phyloP scores from a whole-genome alignment of 2,329 filamentous ascomycete species.

The Sporothrix brasiliensis region DNA sequence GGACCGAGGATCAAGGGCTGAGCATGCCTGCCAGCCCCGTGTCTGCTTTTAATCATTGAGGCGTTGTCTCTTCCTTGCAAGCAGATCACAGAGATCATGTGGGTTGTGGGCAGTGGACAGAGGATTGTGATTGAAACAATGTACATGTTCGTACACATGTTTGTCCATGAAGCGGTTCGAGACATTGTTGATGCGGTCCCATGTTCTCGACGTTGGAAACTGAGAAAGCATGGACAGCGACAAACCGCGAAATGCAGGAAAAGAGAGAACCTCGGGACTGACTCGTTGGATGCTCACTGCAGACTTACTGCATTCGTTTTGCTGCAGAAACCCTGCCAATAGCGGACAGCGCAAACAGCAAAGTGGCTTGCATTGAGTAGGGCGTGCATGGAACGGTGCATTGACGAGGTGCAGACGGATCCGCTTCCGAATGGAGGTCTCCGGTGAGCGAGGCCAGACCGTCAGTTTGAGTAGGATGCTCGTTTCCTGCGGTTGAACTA shows the following conservation, averaged over 20 bases:
- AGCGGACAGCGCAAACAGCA: neutral
- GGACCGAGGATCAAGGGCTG: neutral
- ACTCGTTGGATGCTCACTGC: constrained; percentile 9
- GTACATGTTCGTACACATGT: constrained; percentile 25
- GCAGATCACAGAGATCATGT: neutral
- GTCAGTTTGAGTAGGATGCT: neutral
- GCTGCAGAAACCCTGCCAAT: neutral
- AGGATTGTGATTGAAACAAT: constrained; percentile 5
- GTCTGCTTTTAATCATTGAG: neutral
- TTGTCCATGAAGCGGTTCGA: constrained; percentile 3
- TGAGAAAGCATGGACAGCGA: neutral
- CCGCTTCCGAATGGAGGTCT: constrained; percentile 14
- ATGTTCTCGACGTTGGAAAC: constrained; percentile 3
- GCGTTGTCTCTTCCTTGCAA: neutral
- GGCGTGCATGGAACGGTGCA: neutral
- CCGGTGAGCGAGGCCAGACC: constrained; percentile 12
- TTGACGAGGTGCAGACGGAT: neutral
- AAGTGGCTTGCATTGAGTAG: neutral
- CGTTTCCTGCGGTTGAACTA: no score
- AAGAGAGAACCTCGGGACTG: neutral
- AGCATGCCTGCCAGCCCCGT: neutral
- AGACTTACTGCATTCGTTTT: neutral
- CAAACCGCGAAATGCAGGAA: neutral
- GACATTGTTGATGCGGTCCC: neutral
- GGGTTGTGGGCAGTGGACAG: neutral